Evolutionary conservation across 371 early-diverging fungal genomes (phyloP).

Genomic region (Polyrhizophydium stewartii): DNA sequence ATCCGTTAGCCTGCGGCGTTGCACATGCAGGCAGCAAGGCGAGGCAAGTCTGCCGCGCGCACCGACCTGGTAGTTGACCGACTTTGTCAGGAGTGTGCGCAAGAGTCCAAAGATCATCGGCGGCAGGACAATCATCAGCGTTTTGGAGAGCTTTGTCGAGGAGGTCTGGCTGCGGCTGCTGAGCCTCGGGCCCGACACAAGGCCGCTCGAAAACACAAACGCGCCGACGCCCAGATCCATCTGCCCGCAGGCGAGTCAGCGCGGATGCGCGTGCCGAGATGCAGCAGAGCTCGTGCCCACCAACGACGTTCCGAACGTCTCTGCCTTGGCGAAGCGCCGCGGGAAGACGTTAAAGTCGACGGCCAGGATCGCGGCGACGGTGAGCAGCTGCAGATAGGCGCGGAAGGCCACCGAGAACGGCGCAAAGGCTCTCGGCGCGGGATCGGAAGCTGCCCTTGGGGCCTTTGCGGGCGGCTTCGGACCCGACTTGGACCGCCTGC

Average conservation of each 20-base stretch:
- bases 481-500: too few relatives aligned
- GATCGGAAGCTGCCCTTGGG: background rate
- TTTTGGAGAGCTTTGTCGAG: conserved; percentile 7
- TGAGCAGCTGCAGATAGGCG: conserved; percentile 62
- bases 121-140: conserved; percentile 39
- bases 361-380: conserved; percentile 68
- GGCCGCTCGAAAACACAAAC: conserved; percentile 77
- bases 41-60: background rate
- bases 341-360: conserved; percentile 96
- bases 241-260: conserved; percentile 27
- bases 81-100: conserved; percentile 68
- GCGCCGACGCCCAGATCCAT: conserved; percentile 88
- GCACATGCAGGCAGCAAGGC: background rate
- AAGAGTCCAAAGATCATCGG: conserved; percentile 69
- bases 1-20: too few relatives aligned
- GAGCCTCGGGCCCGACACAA: conserved; percentile 59
- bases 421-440: background rate
- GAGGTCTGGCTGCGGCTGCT: background rate
- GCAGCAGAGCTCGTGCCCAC: conserved; percentile 38
- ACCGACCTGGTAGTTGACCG: conserved; percentile 69
- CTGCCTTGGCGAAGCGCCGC: conserved; percentile 85
- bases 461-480: background rate
- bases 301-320: conserved; percentile 87
- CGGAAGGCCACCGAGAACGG: conserved; percentile 60
- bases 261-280: background rate